Evolutionary conservation across 345 rosid species (phyloP).

Genomic region (Eucalyptus tenuipes): DNA sequence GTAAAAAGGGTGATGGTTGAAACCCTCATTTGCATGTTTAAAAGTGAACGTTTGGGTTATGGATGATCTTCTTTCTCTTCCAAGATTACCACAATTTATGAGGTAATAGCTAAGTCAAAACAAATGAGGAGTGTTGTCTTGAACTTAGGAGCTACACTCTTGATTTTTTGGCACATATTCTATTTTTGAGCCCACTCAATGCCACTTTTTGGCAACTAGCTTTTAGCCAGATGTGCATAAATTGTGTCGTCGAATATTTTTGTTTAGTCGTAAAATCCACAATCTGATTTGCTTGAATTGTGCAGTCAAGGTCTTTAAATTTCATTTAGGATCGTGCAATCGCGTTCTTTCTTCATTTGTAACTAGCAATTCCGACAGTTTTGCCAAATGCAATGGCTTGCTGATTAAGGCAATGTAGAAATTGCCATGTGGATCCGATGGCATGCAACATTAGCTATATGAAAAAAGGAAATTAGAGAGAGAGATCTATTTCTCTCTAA

Average conservation of each 20-base stretch:
- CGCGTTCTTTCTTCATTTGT: background rate
- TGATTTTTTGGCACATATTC: background rate
- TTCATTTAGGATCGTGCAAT: background rate
- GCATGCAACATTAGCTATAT: background rate
- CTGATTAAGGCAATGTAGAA: background rate
- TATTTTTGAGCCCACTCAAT: background rate
- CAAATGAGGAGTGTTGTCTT: background rate
- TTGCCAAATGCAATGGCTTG: accelerated
- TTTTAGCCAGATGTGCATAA: background rate
- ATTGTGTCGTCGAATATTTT: background rate
- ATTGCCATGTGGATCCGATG: background rate
- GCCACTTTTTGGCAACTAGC: background rate
- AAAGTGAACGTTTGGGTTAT: background rate
- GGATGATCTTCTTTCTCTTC: background rate
- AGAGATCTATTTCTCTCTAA: background rate
- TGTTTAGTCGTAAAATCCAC: background rate
- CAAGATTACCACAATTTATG: background rate
- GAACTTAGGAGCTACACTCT: background rate
- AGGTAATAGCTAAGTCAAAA: background rate
- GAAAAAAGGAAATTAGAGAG: background rate
- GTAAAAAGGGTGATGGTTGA: background rate
- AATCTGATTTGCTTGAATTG: background rate
- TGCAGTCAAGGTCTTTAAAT: background rate
- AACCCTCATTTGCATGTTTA: background rate
- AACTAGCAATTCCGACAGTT: accelerated